These are phyloP conservation scores for Rostrohypoxylon terebratum DNA, from an alignment of 495 filamentous ascomycete genomes.

Conservation along the genomic window DNA sequence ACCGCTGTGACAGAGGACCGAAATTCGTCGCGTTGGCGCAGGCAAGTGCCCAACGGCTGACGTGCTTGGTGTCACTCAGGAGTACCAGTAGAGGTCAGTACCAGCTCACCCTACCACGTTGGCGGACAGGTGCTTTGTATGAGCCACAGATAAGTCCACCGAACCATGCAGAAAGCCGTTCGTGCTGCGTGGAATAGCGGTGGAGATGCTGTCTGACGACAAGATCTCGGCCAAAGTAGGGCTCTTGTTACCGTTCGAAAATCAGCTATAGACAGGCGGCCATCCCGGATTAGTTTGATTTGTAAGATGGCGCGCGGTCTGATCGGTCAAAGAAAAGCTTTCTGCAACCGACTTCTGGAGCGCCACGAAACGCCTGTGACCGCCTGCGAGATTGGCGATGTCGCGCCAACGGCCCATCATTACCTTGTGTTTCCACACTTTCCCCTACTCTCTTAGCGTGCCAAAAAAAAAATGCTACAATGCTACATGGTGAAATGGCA, in stretches of 20 bases:
- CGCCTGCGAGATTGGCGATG: slow-evolving; percentile 50
- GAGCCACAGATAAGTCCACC: slow-evolving; percentile 31
- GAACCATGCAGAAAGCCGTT: slow-evolving; percentile 44
- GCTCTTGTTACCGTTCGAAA: slow-evolving; percentile 1
- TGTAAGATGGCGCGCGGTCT: slow-evolving; percentile 10
- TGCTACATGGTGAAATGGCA: not conserved
- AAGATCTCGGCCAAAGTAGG: slow-evolving; percentile 31
- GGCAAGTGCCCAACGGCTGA: slow-evolving; percentile 12
- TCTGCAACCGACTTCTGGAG: slow-evolving; percentile 14
- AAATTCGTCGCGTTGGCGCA: slow-evolving; percentile 14
- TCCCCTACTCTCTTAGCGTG: not conserved
- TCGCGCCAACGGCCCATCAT: slow-evolving; percentile 29
- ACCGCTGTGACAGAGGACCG: slow-evolving; percentile 10
- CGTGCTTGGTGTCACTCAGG: slow-evolving; percentile 27
- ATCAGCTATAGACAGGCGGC: not conserved
- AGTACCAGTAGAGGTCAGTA: slow-evolving; percentile 12
- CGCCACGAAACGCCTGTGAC: slow-evolving; percentile 26
- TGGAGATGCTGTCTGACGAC: slow-evolving; percentile 40
- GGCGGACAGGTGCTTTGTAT: slow-evolving; percentile 34
- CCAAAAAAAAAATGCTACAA: not conserved
- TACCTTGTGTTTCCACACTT: slow-evolving; percentile 26
- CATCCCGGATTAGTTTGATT: slow-evolving; percentile 7
- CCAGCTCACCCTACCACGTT: slow-evolving; percentile 29
- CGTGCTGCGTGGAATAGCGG: slow-evolving; percentile 44
- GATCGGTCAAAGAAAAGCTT: slow-evolving; percentile 7